Percentiles rank a stretch among this genome's conserved stretches.
Conservation (phyloP, 306 rosid genomes). For the Pterocarpus santalinus region DNA sequence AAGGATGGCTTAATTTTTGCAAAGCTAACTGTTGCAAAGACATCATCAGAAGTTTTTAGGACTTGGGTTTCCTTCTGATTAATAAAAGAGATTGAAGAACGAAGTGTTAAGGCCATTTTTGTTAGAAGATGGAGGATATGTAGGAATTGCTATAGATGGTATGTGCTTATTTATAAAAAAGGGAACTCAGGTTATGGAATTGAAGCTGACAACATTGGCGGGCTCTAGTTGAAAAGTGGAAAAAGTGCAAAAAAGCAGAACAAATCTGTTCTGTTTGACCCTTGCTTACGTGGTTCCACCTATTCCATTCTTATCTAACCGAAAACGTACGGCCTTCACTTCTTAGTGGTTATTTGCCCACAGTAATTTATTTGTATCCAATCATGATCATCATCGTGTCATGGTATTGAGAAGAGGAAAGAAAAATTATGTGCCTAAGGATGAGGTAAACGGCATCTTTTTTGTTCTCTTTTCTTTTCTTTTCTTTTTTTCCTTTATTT, state of each 20-base stretch:
- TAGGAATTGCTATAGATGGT: constrained; percentile 37
- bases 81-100: constrained; percentile 71
- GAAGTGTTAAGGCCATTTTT: constrained; percentile 75
- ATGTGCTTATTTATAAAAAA: constrained; percentile 57
- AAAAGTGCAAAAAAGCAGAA: constrained; percentile 73
- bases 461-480: too few relatives aligned
- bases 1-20: constrained; percentile 54
- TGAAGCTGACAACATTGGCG: constrained; percentile 64
- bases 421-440: constrained; percentile 30
- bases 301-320: constrained; percentile 59
- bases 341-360: background rate
- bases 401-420: background rate
- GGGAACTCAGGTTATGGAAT: constrained; percentile 12
- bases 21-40: constrained; percentile 49
- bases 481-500: background rate
- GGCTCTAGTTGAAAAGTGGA: constrained; percentile 57
- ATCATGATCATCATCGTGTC: background rate
- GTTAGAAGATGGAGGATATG: constrained; percentile 26
- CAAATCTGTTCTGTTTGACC: constrained; percentile 37
- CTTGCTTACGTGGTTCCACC: constrained; percentile 54
- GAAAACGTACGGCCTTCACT: constrained; percentile 28
- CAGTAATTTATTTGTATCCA: background rate
- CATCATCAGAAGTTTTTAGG: constrained; percentile 56
- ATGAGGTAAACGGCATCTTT: constrained; percentile 15
- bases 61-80: constrained; percentile 61